Percentiles rank a stretch among this genome's conserved stretches.
Evolutionary conservation across 164 flowering plant genomes (phyloP).

Genomic region (Macadamia tetraphylla): DNA sequence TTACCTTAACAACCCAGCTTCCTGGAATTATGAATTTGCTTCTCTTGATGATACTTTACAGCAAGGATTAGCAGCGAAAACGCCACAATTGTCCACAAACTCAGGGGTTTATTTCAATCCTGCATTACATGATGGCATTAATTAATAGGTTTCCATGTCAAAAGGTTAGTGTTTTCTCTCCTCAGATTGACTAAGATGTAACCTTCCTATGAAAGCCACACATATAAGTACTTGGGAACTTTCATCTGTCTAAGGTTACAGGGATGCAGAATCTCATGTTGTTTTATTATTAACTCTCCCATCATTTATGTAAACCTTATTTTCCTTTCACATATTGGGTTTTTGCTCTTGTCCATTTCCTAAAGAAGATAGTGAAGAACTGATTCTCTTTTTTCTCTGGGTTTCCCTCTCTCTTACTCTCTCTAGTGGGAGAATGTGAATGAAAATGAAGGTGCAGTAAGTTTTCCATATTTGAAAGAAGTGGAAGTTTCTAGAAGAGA

Average conservation of each 20-base stretch:
- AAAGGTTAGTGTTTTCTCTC: too few relatives aligned
- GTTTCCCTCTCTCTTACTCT: constrained; percentile 4
- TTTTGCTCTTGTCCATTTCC: constrained; percentile 20
- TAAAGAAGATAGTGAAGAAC: constrained; percentile 8
- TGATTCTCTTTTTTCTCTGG: constrained; percentile 9
- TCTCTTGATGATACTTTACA: neutral
- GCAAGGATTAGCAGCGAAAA: too few relatives aligned
- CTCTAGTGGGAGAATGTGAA: neutral
- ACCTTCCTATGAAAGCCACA: neutral
- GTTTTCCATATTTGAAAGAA: constrained; percentile 23
- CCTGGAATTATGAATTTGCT: neutral
- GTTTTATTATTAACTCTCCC: constrained; percentile 41
- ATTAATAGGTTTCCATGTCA: too few relatives aligned
- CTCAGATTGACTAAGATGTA: too few relatives aligned
- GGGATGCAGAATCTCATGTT: constrained; percentile 32
- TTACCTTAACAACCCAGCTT: constrained; percentile 9
- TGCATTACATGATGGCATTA: too few relatives aligned
- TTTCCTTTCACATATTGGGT: neutral
- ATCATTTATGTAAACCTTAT: constrained; percentile 4
- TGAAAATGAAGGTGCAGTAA: constrained; percentile 40
- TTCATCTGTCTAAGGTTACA: constrained; percentile 11
- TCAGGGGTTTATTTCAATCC: too few relatives aligned
- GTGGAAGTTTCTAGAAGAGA: constrained; percentile 49
- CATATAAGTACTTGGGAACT: constrained; percentile 4
- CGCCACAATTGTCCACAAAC: too few relatives aligned